phyloP scores from a whole-genome alignment of 192 early-diverging fungal genomes.

The Chytriomyces confervae region DNA sequence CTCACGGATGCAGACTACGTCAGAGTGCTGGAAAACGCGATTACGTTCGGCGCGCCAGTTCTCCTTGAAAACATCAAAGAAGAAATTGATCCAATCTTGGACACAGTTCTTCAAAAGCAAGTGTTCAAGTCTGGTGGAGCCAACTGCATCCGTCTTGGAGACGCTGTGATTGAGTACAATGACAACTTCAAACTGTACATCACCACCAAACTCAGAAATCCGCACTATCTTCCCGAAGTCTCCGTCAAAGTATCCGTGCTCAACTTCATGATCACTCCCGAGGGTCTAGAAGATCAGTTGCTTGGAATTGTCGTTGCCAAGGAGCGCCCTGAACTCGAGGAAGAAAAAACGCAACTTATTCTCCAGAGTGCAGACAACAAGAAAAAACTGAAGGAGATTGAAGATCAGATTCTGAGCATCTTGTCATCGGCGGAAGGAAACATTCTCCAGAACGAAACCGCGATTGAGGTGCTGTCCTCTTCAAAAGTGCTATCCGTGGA shows the following conservation, averaged over 20 bases:
- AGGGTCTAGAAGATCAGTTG: constrained; percentile 69
- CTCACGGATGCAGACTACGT: constrained; percentile 66
- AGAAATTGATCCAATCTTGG: constrained; percentile 69
- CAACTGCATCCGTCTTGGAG: constrained; percentile 64
- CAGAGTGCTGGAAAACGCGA: constrained; percentile 65
- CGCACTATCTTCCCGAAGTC: constrained; percentile 69
- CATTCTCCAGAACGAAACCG: constrained; percentile 70
- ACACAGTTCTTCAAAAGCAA: constrained; percentile 65
- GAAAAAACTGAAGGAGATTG: constrained; percentile 68
- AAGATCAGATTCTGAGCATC: constrained; percentile 67
- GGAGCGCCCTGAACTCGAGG: constrained; percentile 70
- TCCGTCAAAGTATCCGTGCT: constrained; percentile 68
- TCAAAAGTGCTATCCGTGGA: constrained; percentile 65
- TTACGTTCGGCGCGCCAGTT: constrained; percentile 66
- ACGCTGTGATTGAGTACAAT: constrained; percentile 69
- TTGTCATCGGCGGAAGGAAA: constrained; percentile 69
- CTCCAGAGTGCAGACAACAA: constrained; percentile 69
- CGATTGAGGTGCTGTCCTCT: constrained; percentile 65
- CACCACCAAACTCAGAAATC: constrained; percentile 70
- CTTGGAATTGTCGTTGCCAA: constrained; percentile 69
- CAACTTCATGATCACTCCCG: constrained; percentile 76
- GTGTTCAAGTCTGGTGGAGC: constrained; percentile 68
- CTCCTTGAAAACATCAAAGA: constrained; percentile 72
- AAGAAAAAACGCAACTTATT: constrained; percentile 71
- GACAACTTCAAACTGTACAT: constrained; percentile 66